Conservation (phyloP, 208 protist species). For the Trypanosoma lewisi region DNA sequence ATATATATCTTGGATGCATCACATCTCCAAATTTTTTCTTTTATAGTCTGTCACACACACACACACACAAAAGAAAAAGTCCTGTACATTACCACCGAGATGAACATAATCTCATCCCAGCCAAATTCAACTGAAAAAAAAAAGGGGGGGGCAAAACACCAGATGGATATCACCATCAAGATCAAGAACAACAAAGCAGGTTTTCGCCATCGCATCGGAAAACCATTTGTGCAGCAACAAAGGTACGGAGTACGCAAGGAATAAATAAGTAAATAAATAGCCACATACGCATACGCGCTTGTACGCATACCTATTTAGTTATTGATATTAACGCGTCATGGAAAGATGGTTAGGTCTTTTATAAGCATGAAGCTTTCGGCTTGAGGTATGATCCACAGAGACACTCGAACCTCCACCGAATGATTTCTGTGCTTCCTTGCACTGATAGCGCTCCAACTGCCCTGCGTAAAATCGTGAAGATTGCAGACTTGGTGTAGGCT, state of each 20-base stretch:
- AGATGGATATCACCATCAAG: not conserved
- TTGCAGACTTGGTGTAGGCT: conserved; percentile 22
- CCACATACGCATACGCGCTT: not conserved
- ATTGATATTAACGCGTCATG: conserved; percentile 13
- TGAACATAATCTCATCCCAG: not conserved
- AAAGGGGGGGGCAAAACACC: too few relatives aligned
- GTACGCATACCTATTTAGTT: too few relatives aligned
- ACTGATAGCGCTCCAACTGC: conserved; percentile 17
- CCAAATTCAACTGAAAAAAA: too few relatives aligned
- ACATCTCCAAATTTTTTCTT: not conserved
- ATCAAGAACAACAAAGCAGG: not conserved
- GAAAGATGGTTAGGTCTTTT: conserved; percentile 5
- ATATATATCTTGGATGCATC: conserved; percentile 1
- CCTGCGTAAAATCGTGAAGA: conserved; percentile 24
- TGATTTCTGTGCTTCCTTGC: not conserved
- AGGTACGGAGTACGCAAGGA: not conserved
- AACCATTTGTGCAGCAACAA: not conserved
- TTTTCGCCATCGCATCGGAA: not conserved
- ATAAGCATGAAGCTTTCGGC: not conserved
- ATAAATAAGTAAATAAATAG: not conserved
- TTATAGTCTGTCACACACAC: not conserved
- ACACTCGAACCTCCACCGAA: not conserved
- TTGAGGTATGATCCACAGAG: conserved; percentile 1
- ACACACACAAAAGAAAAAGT: not conserved
- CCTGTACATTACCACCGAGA: not conserved